phyloP scores from a whole-genome alignment of 306 rosid species.

The Cicer chorassanicum region DNA sequence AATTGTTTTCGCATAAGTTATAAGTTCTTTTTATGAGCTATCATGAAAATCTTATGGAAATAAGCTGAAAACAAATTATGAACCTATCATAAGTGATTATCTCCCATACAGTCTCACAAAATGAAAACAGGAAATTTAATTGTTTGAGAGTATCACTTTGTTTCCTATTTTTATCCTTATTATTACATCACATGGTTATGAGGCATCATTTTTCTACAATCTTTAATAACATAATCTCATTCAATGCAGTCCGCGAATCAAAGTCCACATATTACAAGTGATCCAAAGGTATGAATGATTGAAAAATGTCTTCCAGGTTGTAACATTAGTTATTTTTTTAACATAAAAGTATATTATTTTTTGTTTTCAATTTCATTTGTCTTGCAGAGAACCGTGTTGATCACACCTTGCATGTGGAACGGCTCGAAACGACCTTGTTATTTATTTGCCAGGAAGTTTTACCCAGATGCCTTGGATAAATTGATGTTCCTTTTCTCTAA shows the following conservation, averaged over 20 bases:
- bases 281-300: conserved; percentile 42
- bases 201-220: background rate
- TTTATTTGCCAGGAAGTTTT: conserved; percentile 54
- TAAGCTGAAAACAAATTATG: no score
- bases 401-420: conserved; percentile 51
- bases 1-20: no score
- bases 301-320: conserved; percentile 3
- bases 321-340: background rate
- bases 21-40: no score
- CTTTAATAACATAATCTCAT: conserved; percentile 32
- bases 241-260: conserved; percentile 35
- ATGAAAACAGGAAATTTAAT: background rate
- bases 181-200: background rate
- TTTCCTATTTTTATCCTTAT: background rate
- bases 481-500: conserved; percentile 40
- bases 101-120: no score
- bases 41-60: no score
- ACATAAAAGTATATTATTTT: background rate
- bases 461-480: conserved; percentile 39
- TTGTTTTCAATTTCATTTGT: conserved; percentile 23
- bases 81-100: no score
- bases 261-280: conserved; percentile 46
- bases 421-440: conserved; percentile 51
- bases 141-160: background rate
- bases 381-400: conserved; percentile 43